A percentile compares a stretch with the other conserved stretches of the same genome.
These are phyloP conservation scores for Candida andamanensis DNA, from an alignment of 805 yeast genomes.

Conservation along the genomic window DNA sequence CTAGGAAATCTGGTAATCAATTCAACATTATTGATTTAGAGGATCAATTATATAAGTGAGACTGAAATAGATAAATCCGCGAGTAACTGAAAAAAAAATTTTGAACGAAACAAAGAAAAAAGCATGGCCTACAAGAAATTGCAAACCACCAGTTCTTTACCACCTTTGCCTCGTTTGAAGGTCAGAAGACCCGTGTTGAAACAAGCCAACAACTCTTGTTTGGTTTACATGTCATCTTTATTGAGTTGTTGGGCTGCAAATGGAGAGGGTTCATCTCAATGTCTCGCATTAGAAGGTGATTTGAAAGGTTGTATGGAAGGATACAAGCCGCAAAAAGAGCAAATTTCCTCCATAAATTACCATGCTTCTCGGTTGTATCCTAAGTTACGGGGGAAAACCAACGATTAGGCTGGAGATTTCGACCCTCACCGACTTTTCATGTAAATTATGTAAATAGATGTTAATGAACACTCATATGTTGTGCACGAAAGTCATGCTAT, in stretches of 20 bases:
- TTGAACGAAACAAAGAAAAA: no score
- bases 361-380: conserved; percentile 54
- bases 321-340: conserved; percentile 33
- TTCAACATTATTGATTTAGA: conserved; percentile 5
- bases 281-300: conserved; percentile 61
- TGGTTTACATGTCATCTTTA: conserved; percentile 76
- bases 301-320: conserved; percentile 70
- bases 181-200: conserved; percentile 60
- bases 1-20: conserved; percentile 1
- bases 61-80: background rate
- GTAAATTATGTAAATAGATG: no score
- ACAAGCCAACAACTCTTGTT: conserved; percentile 64
- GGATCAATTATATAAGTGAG: conserved; percentile 2
- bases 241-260: conserved; percentile 96
- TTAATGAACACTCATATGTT: no score
- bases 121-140: conserved; percentile 41
- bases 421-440: no score
- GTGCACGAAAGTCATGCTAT: no score
- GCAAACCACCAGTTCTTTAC: conserved; percentile 41
- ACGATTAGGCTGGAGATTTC: conserved; percentile 32
- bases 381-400: conserved; percentile 44
- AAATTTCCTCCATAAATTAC: conserved; percentile 45
- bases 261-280: conserved; percentile 71
- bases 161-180: conserved; percentile 70
- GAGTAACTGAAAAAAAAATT: conserved; percentile 5